Conservation (phyloP, 768 basidiomycete genomes). For the Trametes sanguinea region DNA sequence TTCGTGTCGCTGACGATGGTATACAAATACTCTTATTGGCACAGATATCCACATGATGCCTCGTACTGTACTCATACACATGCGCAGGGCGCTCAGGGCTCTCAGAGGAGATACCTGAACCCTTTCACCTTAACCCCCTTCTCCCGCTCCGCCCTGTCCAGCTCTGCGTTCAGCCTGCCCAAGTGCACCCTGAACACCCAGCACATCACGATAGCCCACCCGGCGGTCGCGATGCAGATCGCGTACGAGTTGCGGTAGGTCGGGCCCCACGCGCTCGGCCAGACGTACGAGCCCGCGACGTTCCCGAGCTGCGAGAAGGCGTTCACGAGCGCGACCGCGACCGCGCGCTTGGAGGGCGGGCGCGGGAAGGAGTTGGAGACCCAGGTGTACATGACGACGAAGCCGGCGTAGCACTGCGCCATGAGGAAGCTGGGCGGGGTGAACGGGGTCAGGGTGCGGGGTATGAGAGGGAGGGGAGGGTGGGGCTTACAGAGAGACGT, state of each 20-base stretch:
- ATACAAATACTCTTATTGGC: no score
- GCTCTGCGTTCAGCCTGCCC: slow-evolving; percentile 27
- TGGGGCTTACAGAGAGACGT: slow-evolving; percentile 58
- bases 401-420: slow-evolving; percentile 73
- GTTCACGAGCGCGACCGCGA: slow-evolving; percentile 84
- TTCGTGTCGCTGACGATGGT: no score
- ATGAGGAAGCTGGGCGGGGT: slow-evolving; percentile 42
- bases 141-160: slow-evolving; percentile 42
- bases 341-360: slow-evolving; percentile 86
- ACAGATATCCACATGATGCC: no score
- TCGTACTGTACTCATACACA: no score
- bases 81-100: slow-evolving; percentile 1
- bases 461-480: background rate
- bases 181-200: slow-evolving; percentile 34
- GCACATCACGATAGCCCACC: slow-evolving; percentile 37
- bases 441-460: slow-evolving; percentile 17
- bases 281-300: slow-evolving; percentile 67
- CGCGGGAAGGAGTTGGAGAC: slow-evolving; percentile 63
- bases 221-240: slow-evolving; percentile 34
- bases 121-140: slow-evolving; percentile 45
- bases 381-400: slow-evolving; percentile 63
- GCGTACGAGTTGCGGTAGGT: slow-evolving; percentile 70
- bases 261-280: slow-evolving; percentile 71
- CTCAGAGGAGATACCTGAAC: slow-evolving; percentile 53
- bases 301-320: slow-evolving; percentile 83